phyloP scores from a whole-genome alignment of 371 early-diverging fungal genomes.

The Apophysomyces trapeziformis region DNA sequence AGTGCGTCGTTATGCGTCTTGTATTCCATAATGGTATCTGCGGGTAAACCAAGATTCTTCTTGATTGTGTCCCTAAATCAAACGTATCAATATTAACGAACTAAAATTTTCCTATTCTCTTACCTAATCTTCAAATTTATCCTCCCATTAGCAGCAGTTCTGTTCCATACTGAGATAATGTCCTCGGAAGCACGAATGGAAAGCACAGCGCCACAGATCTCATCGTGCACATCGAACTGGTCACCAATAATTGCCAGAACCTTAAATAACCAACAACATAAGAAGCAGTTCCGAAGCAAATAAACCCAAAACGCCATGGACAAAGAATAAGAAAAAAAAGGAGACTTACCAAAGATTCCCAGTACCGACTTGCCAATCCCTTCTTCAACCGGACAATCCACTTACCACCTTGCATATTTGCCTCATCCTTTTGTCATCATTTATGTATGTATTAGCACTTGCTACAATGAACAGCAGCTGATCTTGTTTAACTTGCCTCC shows the following conservation, averaged over 20 bases:
- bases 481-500: constrained; percentile 70
- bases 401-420: constrained; percentile 94
- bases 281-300: background rate
- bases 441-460: constrained; percentile 10
- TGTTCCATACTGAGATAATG: constrained; percentile 95
- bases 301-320: background rate
- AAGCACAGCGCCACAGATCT: constrained; percentile 95
- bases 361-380: constrained; percentile 91
- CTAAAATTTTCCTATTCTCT: background rate
- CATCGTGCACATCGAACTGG: constrained; percentile 87
- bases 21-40: constrained; percentile 93
- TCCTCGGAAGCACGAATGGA: constrained; percentile 94
- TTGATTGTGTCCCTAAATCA: constrained; percentile 83
- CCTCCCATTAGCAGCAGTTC: constrained; percentile 79
- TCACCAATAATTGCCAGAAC: constrained; percentile 91
- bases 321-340: too few relatives aligned
- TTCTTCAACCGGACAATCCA: constrained; percentile 97
- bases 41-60: constrained; percentile 79
- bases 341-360: constrained; percentile 82
- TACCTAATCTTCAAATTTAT: constrained; percentile 85
- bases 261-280: constrained; percentile 32
- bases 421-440: constrained; percentile 61
- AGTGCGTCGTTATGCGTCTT: constrained; percentile 92
- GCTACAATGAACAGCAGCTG: background rate
- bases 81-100: background rate